Percentiles rank a stretch among this genome's conserved stretches.
These are phyloP conservation scores for Rhodotorula toruloides DNA, from an alignment of 768 basidiomycete species.

Conservation along the genomic window DNA sequence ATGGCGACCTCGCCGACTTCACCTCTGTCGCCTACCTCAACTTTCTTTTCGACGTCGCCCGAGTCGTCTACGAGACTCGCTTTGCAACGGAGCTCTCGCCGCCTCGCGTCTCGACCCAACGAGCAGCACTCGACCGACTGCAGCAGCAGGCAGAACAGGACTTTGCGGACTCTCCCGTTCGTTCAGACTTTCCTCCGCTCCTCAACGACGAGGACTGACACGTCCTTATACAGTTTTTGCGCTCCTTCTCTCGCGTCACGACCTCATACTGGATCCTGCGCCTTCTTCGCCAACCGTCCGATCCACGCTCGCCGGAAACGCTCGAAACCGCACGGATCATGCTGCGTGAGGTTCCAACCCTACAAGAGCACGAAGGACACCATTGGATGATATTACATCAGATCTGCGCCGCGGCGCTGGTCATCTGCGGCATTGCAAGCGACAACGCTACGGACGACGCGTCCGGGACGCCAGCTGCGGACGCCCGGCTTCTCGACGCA, in stretches of 20 bases:
- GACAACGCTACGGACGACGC: neutral
- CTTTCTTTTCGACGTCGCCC: neutral
- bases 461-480: no score
- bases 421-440: neutral
- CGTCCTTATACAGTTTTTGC: neutral
- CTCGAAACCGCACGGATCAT: neutral
- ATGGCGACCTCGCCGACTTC: neutral
- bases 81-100: neutral
- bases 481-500: no score
- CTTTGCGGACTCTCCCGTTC: neutral
- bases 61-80: neutral
- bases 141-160: neutral
- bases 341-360: neutral
- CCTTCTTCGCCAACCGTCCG: neutral
- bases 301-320: neutral
- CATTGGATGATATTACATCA: neutral
- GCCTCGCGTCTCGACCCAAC: no score
- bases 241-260: neutral
- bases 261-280: neutral
- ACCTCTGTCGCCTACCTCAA: neutral
- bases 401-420: neutral
- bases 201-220: neutral
- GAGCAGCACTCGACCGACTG: no score
- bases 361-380: neutral
- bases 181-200: neutral